phyloP scores from a whole-genome alignment of 768 basidiomycete species.

The Tulasnella sp. region DNA sequence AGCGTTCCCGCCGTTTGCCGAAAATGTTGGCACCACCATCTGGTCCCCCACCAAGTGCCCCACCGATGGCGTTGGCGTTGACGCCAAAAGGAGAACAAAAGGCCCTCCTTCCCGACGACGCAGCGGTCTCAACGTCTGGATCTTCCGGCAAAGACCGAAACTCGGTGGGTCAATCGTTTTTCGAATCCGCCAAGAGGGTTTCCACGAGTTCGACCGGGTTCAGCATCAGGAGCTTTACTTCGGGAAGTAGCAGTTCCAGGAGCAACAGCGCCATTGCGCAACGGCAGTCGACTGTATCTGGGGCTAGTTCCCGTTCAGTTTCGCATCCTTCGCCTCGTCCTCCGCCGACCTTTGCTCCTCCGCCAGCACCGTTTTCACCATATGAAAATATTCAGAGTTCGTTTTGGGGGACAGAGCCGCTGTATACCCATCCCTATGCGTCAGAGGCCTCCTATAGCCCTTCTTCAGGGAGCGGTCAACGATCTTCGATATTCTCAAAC shows the following conservation, averaged over 20 bases:
- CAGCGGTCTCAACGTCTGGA: slow-evolving; percentile 2
- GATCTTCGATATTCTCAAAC: neutral
- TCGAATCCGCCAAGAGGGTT: neutral
- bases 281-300: neutral
- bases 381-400: neutral
- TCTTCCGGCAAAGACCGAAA: neutral
- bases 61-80: neutral
- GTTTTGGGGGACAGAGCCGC: neutral
- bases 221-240: slow-evolving; percentile 12
- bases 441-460: neutral
- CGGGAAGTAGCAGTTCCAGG: slow-evolving; percentile 1
- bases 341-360: slow-evolving; percentile 7
- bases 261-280: neutral
- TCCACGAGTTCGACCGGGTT: slow-evolving; percentile 6
- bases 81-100: neutral
- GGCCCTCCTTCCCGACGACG: neutral
- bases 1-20: slow-evolving; percentile 3
- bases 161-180: slow-evolving; percentile 2
- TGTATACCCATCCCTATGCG: neutral
- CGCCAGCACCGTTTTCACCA: neutral
- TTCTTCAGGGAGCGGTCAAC: neutral
- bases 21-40: slow-evolving; percentile 12
- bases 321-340: slow-evolving; percentile 2
- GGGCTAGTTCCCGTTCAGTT: neutral
- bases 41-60: neutral